These are phyloP conservation scores for Alnus glutinosa DNA, from an alignment of 306 rosid species.

Conservation along the genomic window DNA sequence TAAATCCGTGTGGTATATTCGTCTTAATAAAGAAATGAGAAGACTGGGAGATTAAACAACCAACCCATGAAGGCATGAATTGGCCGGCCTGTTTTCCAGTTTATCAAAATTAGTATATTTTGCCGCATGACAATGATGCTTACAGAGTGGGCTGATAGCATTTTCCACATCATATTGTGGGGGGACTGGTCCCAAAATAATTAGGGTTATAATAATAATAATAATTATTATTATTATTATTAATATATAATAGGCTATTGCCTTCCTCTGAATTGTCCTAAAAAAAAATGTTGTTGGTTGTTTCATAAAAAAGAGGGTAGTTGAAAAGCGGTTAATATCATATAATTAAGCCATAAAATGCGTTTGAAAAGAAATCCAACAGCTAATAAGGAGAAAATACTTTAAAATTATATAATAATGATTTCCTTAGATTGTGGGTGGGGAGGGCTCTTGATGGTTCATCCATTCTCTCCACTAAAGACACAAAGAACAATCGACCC, in stretches of 20 bases:
- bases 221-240: too few species aligned
- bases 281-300: not conserved
- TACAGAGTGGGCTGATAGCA: constrained; percentile 26
- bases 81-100: constrained; percentile 7
- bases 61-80: constrained; percentile 2
- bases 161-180: constrained; percentile 24
- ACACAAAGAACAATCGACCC: constrained; percentile 12
- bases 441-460: constrained; percentile 15
- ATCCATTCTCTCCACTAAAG: constrained; percentile 26
- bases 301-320: not conserved
- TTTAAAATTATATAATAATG: not conserved
- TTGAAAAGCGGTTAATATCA: constrained; percentile 18
- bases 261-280: not conserved
- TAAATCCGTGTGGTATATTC: not conserved
- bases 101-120: constrained; percentile 14
- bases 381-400: not conserved
- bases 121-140: constrained; percentile 11
- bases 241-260: not conserved
- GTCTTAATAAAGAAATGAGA: not conserved
- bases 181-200: constrained; percentile 10
- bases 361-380: not conserved
- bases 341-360: constrained; percentile 7
- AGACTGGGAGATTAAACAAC: not conserved
- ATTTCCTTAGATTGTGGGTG: not conserved
- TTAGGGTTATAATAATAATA: too few species aligned